phyloP scores from a whole-genome alignment of 2,329 filamentous ascomycete genomes.

The Calonectria ilicicola region DNA sequence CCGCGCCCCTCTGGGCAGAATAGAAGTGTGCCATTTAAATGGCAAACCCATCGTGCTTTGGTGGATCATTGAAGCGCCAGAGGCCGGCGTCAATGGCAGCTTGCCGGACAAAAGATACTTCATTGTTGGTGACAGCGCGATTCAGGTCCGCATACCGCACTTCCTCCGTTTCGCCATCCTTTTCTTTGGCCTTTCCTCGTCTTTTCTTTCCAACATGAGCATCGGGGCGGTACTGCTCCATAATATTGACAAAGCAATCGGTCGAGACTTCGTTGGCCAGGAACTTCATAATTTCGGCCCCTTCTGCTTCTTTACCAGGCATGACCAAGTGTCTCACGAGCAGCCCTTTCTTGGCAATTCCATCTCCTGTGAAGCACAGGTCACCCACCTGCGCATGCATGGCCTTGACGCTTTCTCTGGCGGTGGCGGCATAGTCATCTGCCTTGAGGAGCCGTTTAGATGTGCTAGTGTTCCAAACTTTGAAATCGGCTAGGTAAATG shows the following conservation, averaged over 20 bases:
- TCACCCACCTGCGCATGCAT: constrained; percentile 89
- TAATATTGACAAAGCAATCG: constrained; percentile 86
- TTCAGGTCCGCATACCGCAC: constrained; percentile 83
- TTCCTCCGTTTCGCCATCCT: constrained; percentile 50
- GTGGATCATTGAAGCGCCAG: constrained; percentile 82
- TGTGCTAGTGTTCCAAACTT: constrained; percentile 77
- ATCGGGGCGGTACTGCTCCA: constrained; percentile 88
- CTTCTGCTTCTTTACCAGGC: constrained; percentile 83
- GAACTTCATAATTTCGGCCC: constrained; percentile 80
- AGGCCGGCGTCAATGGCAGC: constrained; percentile 79
- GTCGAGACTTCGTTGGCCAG: constrained; percentile 78
- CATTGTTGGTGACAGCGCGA: constrained; percentile 59
- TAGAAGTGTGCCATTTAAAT: constrained; percentile 48
- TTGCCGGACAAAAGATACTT: constrained; percentile 73
- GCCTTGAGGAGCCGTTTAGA: constrained; percentile 82
- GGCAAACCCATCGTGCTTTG: constrained; percentile 63
- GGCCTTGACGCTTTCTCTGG: constrained; percentile 80
- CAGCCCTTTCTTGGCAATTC: constrained; percentile 82
- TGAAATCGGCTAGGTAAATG: constrained; percentile 91
- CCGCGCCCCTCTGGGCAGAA: not conserved
- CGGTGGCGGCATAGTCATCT: constrained; percentile 78
- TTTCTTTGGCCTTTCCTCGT: constrained; percentile 35
- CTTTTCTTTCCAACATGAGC: constrained; percentile 83
- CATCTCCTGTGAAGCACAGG: constrained; percentile 83
- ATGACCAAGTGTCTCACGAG: constrained; percentile 86